Base-by-base conservation (phyloP, 306 rosid genomes). In the Carpinus fangiana region DNA sequence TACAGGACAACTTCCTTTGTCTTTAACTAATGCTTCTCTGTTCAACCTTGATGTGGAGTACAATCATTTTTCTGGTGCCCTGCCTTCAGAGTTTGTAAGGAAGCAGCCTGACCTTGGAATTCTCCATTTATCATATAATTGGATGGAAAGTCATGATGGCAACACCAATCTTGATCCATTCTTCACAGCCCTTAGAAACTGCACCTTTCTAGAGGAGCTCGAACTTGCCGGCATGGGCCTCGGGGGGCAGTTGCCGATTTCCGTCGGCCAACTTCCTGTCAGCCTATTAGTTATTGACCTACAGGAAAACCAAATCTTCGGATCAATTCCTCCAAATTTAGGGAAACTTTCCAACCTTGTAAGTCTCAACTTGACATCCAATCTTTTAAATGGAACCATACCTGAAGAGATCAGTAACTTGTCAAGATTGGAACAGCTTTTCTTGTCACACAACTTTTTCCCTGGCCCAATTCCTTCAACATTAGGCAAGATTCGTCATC, bases 221-320 rank as follows among this genome's bases (percentile, higher is more conserved):
- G 92, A 89, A 83, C 60, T 89, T 80, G 93, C 85, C 3, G 91
- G 96, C 16, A 89, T 91, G 92, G 87, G 55, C 61, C 88, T 89
- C 46, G 89, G 93, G 20, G 96, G 92, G 74, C 80, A 45, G 36
- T 65, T 91, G 70, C 86, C 93, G 26, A 23, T 21, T 45, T 81
- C 90, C 3, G 66, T 87, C 13, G 76, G 82, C 52, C 64, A 67
- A 48, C 82, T 86, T 47, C 80, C 85, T 28, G 41, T 28, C 38
- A 65, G 43, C 23, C 59, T 89, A 7, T 26, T 21, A 51, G 17
- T 34, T 46, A 36, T 91, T 13, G 62, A 71, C 41, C 66, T 89
- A 53, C 90, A 89, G 73, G 94, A 89, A 72, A 91, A 89, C 77
- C 85, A 77, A n/a, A 77, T 91, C 21, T 76, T 66, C 50, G 97